Evolutionary conservation across 495 filamentous ascomycete species (phyloP), one percentile per base, ranked within the genome.

Genomic region (Penicillium cataractarum): DNA sequence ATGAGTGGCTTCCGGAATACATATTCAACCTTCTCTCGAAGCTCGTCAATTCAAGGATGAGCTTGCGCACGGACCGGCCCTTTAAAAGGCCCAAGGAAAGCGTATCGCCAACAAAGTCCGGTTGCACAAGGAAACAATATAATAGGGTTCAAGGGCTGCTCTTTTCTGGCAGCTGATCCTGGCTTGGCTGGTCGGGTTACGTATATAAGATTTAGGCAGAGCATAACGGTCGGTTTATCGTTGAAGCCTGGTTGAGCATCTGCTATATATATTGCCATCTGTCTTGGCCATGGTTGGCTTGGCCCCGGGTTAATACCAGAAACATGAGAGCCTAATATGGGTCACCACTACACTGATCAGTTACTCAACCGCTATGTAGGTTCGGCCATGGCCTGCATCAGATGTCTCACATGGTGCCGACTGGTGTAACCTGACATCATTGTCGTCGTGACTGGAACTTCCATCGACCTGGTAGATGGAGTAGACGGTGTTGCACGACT

Each of bases 51-150:
- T 65, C 60, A 42, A 51, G 22, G 37, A 57, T 56, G 48, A 61
- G 50, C 22, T 60, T 35, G 55, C 55, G 69, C 69, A 71, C 69
- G 63, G 67, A 62, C 69, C 53, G 40, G 32, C 29, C 56, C 48
- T 49, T 46, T 54, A 48, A 67, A 6, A 55, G 55, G 60, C 65
- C 65, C n/a, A n/a, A 71, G 70, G 7, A 15, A 74, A 76, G 74
- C 75, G 72, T 74, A 77, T 79, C 76, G 74, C 75, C 74, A 77
- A 72, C 70, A 74, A 73, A 72, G 65, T 66, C 59, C 48, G 33
- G 61, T 70, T 57, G 63, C 57, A 67, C 60, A 64, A 48, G 53
- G 54, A 13, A 32, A 37, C 37, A 61, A 55, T 69, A 24, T 57
- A 69, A 58, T 69, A 69, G 61, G 69, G 59, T 72, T 70, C 57